Evolutionary conservation across 202 grass and related monocot genomes (phyloP).

Genomic region (Zoysia matrella): DNA sequence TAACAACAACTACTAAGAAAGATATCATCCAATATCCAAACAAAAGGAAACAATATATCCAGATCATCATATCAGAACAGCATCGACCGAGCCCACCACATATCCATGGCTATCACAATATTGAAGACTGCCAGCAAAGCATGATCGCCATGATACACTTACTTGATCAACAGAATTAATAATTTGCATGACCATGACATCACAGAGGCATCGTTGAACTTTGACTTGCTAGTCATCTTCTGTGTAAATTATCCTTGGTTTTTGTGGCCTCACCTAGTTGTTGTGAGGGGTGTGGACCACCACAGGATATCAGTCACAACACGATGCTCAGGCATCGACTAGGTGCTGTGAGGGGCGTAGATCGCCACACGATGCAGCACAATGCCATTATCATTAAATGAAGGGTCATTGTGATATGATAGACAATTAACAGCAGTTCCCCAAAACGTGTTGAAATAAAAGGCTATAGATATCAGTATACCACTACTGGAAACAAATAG

Average conservation of each 20-base stretch:
- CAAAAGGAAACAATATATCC: background rate
- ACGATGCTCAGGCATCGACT: background rate
- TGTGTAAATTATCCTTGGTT: background rate
- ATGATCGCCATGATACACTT: no score
- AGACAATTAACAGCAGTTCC: background rate
- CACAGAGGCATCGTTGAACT: no score
- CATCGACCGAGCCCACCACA: no score
- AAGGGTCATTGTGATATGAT: background rate
- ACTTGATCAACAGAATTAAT: no score
- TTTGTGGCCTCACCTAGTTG: no score
- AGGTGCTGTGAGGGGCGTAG: background rate
- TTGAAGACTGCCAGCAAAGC: no score
- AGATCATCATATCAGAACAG: no score
- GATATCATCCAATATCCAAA: no score
- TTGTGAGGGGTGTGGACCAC: background rate
- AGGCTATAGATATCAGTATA: background rate
- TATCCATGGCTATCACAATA: no score
- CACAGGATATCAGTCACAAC: background rate
- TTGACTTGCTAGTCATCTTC: no score
- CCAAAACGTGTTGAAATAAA: background rate
- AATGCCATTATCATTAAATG: conserved; percentile 7
- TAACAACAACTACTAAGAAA: no score
- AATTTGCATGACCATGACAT: no score
- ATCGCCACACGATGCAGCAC: background rate
- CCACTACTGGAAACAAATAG: background rate